These are phyloP conservation scores for Dalbergia oliveri DNA, from an alignment of 306 rosid species.

Conservation along the genomic window DNA sequence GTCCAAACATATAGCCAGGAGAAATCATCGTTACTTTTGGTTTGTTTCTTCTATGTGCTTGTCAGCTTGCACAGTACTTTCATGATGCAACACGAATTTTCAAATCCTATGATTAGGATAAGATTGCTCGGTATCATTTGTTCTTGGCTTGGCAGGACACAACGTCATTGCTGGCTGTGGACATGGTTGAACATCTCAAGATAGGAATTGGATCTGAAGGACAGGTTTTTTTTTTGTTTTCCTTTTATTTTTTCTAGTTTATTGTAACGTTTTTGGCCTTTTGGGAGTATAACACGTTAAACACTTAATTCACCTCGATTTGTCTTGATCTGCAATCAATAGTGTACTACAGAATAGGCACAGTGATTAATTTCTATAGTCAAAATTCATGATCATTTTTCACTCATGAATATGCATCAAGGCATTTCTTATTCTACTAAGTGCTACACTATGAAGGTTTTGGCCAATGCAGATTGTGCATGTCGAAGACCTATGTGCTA, in stretches of 20 bases:
- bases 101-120: slow-evolving; percentile 13
- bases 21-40: slow-evolving; percentile 31
- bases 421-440: slow-evolving; percentile 31
- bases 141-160: slow-evolving; percentile 64
- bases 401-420: slow-evolving; percentile 30
- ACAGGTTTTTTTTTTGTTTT: slow-evolving; percentile 61
- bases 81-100: slow-evolving; percentile 28
- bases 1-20: neutral
- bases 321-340: slow-evolving; percentile 31
- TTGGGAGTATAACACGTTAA: slow-evolving; percentile 37
- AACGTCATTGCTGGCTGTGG: slow-evolving; percentile 61
- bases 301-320: slow-evolving; percentile 15
- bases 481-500: slow-evolving; percentile 73
- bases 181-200: slow-evolving; percentile 91
- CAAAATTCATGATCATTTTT: slow-evolving; percentile 29
- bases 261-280: neutral
- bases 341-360: slow-evolving; percentile 10
- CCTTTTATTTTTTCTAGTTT: neutral
- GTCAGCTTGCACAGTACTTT: slow-evolving; percentile 22
- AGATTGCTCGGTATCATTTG: slow-evolving; percentile 8
- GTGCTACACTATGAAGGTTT: slow-evolving; percentile 47
- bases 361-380: slow-evolving; percentile 24
- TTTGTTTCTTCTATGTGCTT: slow-evolving; percentile 17
- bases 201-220: slow-evolving; percentile 75
- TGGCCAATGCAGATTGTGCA: slow-evolving; percentile 77